Evolutionary conservation across 2,329 filamentous ascomycete species (phyloP).

Genomic region (Botrytis tulipae): DNA sequence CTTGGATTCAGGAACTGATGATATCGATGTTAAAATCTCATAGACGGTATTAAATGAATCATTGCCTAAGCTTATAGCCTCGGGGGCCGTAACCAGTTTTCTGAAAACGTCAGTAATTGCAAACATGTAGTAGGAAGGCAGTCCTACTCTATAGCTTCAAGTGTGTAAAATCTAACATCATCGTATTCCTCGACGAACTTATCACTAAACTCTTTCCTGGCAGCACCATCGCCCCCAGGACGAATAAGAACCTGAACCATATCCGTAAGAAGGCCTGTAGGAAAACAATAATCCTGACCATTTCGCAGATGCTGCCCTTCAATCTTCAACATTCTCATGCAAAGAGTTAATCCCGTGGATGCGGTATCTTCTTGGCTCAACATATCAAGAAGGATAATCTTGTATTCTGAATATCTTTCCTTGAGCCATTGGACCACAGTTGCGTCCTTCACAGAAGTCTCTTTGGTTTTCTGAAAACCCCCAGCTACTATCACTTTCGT

Average conservation of each 20-base stretch:
- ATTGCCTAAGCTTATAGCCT: conserved; percentile 27
- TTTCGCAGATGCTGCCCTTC: conserved; percentile 64
- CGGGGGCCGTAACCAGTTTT: conserved; percentile 39
- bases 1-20: conserved; percentile 65
- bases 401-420: conserved; percentile 70
- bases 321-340: conserved; percentile 81
- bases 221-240: conserved; percentile 53
- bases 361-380: conserved; percentile 63
- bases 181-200: conserved; percentile 79
- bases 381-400: conserved; percentile 58
- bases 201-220: conserved; percentile 71
- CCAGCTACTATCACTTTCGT: conserved; percentile 75
- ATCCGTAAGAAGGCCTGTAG: conserved; percentile 61
- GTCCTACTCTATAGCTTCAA: conserved; percentile 69
- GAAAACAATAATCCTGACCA: conserved; percentile 67
- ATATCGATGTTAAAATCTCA: conserved; percentile 62
- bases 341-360: conserved; percentile 69
- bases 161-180: conserved; percentile 81
- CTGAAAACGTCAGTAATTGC: conserved; percentile 33
- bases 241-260: conserved; percentile 63
- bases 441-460: conserved; percentile 67
- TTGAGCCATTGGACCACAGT: conserved; percentile 78
- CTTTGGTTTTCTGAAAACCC: conserved; percentile 63
- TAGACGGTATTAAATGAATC: conserved; percentile 56
- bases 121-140: background rate